These are phyloP conservation scores for Boletus semigastroideus DNA, from an alignment of 1,284 basidiomycete genomes.

Conservation along the genomic window DNA sequence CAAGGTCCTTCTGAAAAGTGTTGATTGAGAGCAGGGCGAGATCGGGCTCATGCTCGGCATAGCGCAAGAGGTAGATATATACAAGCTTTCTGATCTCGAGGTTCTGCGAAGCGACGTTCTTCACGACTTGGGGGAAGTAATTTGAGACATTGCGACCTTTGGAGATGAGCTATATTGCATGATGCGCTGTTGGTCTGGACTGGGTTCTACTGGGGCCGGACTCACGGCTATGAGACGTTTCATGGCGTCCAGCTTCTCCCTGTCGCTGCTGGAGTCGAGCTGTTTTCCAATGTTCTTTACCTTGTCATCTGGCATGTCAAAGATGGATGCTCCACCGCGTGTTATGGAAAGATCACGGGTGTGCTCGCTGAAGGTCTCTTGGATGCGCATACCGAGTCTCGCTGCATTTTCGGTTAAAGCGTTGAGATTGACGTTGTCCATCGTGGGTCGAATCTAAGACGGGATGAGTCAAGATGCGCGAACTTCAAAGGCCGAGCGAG, in stretches of 20 bases:
- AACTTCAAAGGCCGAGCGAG: background rate
- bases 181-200: slow-evolving; percentile 10
- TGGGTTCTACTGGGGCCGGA: slow-evolving; percentile 15
- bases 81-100: slow-evolving; percentile 96
- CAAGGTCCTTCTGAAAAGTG: slow-evolving; percentile 96
- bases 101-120: slow-evolving; percentile 87
- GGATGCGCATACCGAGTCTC: slow-evolving; percentile 73
- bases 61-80: slow-evolving; percentile 94
- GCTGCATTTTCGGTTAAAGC: slow-evolving; percentile 78
- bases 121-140: slow-evolving; percentile 93
- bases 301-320: slow-evolving; percentile 73
- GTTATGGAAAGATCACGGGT: slow-evolving; percentile 68
- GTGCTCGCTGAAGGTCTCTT: slow-evolving; percentile 76
- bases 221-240: slow-evolving; percentile 88
- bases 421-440: slow-evolving; percentile 56
- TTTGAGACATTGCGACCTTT: slow-evolving; percentile 90
- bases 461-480: background rate
- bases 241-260: slow-evolving; percentile 91
- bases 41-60: slow-evolving; percentile 92
- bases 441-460: slow-evolving; percentile 9
- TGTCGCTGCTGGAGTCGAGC: slow-evolving; percentile 82
- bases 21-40: slow-evolving; percentile 96
- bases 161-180: slow-evolving; percentile 78
- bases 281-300: slow-evolving; percentile 78
- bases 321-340: slow-evolving; percentile 53